A percentile compares a stretch with the other conserved stretches of the same genome.
phyloP scores from a whole-genome alignment of 345 rosid genomes.

The Brassica nigra region DNA sequence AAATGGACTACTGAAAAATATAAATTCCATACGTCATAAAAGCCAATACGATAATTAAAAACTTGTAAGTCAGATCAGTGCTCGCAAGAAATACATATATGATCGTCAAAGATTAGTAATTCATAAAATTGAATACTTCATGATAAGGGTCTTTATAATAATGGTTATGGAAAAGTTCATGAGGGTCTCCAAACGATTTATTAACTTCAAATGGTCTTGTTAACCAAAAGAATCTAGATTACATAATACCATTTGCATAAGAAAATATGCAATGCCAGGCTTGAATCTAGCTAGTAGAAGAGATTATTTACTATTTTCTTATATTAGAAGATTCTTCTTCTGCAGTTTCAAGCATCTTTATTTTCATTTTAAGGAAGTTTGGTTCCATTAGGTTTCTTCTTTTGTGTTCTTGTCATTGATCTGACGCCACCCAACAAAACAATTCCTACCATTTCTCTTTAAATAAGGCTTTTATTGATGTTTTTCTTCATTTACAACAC shows the following conservation, averaged over 20 bases:
- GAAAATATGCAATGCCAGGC: conserved; percentile 15
- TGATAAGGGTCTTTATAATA: neutral
- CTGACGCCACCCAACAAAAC: conserved; percentile 9
- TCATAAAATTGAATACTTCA: neutral
- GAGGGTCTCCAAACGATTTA: neutral
- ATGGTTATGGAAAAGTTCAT: neutral
- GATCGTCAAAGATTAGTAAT: neutral
- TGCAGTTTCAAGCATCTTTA: neutral
- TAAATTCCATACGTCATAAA: neutral
- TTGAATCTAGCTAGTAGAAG: neutral
- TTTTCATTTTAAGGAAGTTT: neutral
- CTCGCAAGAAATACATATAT: neutral
- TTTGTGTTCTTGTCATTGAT: neutral
- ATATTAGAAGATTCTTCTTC: neutral
- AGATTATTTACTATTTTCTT: neutral
- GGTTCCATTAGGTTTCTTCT: conserved; percentile 5
- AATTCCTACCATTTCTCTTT: neutral
- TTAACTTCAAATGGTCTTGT: neutral
- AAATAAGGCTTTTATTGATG: neutral
- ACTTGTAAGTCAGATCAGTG: neutral
- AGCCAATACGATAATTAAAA: neutral
- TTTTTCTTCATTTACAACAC: neutral
- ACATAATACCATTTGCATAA: neutral
- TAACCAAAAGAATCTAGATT: conserved; percentile 8
- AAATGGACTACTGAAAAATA: neutral